Evolutionary conservation across 2,329 filamentous ascomycete species (phyloP).

Genomic region (Hirsutella thompsonii): DNA sequence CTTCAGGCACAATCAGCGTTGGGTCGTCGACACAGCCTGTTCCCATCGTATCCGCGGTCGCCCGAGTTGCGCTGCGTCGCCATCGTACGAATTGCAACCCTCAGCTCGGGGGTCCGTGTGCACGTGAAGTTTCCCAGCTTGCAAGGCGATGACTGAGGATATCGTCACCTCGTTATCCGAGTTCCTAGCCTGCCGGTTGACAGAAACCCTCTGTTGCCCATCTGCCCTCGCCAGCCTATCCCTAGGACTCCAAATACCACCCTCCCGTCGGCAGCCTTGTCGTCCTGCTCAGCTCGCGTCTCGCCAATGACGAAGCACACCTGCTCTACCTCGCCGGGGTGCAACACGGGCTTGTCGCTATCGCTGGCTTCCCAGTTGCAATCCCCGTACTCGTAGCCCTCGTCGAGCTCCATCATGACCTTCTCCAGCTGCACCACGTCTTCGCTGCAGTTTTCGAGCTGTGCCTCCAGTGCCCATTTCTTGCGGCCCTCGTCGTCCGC

Average conservation of each 20-base stretch:
- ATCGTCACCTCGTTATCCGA: constrained; percentile 21
- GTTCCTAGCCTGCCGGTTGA: constrained; percentile 71
- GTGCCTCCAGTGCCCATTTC: constrained; percentile 75
- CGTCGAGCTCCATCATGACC: constrained; percentile 40
- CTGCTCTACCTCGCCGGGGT: constrained; percentile 52
- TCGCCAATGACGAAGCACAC: constrained; percentile 49
- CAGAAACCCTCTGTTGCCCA: constrained; percentile 80
- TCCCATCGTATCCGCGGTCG: too few species aligned
- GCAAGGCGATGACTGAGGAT: not conserved
- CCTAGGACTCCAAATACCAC: constrained; percentile 68
- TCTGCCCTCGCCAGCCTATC: constrained; percentile 77
- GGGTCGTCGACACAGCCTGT: too few species aligned
- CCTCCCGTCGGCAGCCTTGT: constrained; percentile 30
- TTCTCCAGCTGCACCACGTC: constrained; percentile 65
- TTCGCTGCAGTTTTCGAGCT: constrained; percentile 90
- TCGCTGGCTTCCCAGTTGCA: constrained; percentile 42
- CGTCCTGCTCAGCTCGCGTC: constrained; percentile 22
- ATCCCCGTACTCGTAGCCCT: constrained; percentile 36
- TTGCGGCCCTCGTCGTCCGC: constrained; percentile 10
- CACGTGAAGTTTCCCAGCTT: not conserved
- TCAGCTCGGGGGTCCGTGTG: too few species aligned
- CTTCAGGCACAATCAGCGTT: too few species aligned
- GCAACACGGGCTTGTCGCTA: constrained; percentile 38
- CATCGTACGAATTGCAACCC: too few species aligned
- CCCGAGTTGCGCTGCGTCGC: too few species aligned